Conservation (phyloP, 495 filamentous ascomycete species). For the Neurospora intermedia region DNA sequence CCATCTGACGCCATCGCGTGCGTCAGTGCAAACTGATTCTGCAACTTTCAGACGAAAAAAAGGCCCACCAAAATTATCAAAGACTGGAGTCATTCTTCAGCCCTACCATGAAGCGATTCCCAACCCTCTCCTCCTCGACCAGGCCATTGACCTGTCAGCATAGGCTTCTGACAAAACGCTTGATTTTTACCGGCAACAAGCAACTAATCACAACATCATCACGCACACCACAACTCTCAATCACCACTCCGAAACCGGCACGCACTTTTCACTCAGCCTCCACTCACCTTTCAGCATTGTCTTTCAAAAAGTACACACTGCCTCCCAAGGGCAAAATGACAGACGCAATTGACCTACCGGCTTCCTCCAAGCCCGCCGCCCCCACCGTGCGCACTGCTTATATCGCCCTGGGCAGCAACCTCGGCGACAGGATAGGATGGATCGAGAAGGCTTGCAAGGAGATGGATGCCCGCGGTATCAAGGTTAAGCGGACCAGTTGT, state of each 20-base stretch:
- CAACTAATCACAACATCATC: neutral
- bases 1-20: neutral
- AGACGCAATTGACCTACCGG: neutral
- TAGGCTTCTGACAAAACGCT: neutral
- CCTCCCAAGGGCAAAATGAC: constrained; percentile 7
- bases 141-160: constrained; percentile 2
- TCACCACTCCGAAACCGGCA: neutral
- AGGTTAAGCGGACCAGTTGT: constrained; percentile 67
- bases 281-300: neutral
- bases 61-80: neutral
- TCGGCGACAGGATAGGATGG: constrained; percentile 73
- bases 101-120: constrained; percentile 7
- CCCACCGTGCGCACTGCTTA: constrained; percentile 44
- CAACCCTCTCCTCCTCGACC: neutral
- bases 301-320: constrained; percentile 18
- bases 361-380: neutral
- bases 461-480: constrained; percentile 62
- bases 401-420: constrained; percentile 86
- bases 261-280: neutral
- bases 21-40: neutral
- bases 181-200: neutral
- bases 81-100: neutral
- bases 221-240: neutral
- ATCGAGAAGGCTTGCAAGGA: constrained; percentile 73
- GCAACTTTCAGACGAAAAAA: neutral